Evolutionary conservation across 441 rosid genomes (phyloP).

Genomic region (Raphanus hybrid): DNA sequence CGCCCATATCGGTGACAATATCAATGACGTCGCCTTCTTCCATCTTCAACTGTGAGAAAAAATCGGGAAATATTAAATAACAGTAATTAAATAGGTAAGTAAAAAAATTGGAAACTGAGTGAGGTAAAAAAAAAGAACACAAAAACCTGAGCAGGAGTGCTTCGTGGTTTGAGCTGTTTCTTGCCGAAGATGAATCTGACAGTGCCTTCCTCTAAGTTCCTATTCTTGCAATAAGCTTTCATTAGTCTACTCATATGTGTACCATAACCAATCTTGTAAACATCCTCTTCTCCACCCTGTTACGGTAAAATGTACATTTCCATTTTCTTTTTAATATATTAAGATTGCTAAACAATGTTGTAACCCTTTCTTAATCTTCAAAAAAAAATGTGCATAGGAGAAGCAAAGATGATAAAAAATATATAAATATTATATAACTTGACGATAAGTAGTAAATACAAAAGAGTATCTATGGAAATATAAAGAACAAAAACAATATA

Average conservation of each 20-base stretch:
- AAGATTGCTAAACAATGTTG: not conserved
- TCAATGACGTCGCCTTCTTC: constrained; percentile 26
- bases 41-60: constrained; percentile 26
- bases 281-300: constrained; percentile 32
- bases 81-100: not conserved
- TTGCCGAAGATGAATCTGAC: constrained; percentile 15
- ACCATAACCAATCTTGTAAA: not conserved
- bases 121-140: no score
- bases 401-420: not conserved
- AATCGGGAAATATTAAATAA: not conserved
- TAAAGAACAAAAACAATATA: not conserved
- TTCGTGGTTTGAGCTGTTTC: not conserved
- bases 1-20: not conserved
- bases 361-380: not conserved
- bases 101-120: not conserved
- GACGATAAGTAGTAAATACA: not conserved
- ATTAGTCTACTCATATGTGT: constrained; percentile 23
- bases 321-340: no score
- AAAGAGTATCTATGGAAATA: not conserved
- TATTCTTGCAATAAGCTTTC: constrained; percentile 16
- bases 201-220: not conserved
- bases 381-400: no score
- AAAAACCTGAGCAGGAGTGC: constrained; percentile 34
- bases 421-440: no score
- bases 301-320: no score